Percentiles rank a stretch among this genome's conserved stretches.
phyloP scores from a whole-genome alignment of 345 rosid genomes.

The Kernera saxatilis region DNA sequence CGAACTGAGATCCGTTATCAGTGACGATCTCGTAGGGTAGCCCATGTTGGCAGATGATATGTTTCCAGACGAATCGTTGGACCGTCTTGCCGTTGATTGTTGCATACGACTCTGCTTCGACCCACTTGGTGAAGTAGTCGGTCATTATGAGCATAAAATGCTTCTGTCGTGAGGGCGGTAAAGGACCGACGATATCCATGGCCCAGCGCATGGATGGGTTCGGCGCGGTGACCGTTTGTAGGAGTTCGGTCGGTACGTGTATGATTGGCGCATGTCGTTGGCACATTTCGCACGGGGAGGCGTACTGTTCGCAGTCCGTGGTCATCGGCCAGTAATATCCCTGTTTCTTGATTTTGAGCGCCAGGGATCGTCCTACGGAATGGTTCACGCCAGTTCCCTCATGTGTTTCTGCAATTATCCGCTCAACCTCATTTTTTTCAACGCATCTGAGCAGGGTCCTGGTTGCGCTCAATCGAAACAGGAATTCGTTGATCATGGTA shows the following conservation, averaged over 20 bases:
- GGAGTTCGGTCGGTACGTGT: not conserved
- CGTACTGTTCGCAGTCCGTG: too few species aligned
- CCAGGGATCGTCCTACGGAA: too few species aligned
- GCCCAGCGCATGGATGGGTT: not conserved
- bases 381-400: too few species aligned
- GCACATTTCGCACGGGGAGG: too few species aligned
- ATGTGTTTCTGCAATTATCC: too few species aligned
- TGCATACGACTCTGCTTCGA: not conserved
- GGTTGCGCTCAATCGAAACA: too few species aligned
- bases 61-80: not conserved
- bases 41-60: not conserved
- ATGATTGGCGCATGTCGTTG: not conserved
- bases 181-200: not conserved
- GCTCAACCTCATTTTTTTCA: too few species aligned
- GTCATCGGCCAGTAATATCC: too few species aligned
- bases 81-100: not conserved
- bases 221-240: fast-evolving
- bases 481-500: too few species aligned
- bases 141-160: not conserved
- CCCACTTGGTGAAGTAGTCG: not conserved
- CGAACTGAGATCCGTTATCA: not conserved
- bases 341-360: too few species aligned
- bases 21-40: not conserved
- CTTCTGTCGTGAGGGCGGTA: not conserved
- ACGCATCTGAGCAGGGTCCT: too few species aligned